Evolutionary conservation across 2,329 filamentous ascomycete genomes (phyloP).

Genomic region (Blastomyces parvus): DNA sequence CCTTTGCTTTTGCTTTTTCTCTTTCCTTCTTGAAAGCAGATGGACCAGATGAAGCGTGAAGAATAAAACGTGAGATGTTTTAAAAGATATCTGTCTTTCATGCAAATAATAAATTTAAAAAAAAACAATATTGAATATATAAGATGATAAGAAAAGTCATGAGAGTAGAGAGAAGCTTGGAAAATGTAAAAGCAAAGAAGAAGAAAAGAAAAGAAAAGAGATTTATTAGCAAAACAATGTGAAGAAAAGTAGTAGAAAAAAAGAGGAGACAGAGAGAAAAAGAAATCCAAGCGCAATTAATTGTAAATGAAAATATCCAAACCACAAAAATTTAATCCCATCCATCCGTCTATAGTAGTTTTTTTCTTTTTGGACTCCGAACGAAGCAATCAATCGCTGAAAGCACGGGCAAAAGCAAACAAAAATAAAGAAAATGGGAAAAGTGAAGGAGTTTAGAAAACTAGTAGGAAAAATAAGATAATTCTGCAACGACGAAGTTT

Average conservation of each 20-base stretch:
- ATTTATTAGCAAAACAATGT: not conserved
- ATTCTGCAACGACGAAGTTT: too few species aligned
- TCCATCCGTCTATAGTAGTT: conserved; percentile 6
- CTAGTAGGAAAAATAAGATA: too few species aligned
- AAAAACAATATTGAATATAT: too few species aligned
- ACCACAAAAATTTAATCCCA: not conserved
- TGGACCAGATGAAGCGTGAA: too few species aligned
- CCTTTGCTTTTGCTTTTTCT: too few species aligned
- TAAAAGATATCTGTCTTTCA: too few species aligned
- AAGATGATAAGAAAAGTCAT: too few species aligned
- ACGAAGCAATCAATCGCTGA: conserved; percentile 6
- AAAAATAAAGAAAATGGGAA: not conserved
- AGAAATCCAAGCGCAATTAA: not conserved
- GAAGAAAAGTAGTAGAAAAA: not conserved
- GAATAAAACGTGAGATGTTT: too few species aligned
- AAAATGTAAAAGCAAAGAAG: not conserved
- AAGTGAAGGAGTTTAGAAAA: not conserved
- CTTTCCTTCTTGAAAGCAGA: too few species aligned
- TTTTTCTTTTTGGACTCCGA: conserved; percentile 4
- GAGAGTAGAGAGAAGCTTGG: not conserved
- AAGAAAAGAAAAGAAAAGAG: not conserved
- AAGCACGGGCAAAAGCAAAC: not conserved
- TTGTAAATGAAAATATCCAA: not conserved
- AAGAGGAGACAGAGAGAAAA: too few species aligned
- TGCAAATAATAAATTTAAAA: too few species aligned